Conservation (phyloP, 2,329 filamentous ascomycete species). For the Dissoconium aciculare region DNA sequence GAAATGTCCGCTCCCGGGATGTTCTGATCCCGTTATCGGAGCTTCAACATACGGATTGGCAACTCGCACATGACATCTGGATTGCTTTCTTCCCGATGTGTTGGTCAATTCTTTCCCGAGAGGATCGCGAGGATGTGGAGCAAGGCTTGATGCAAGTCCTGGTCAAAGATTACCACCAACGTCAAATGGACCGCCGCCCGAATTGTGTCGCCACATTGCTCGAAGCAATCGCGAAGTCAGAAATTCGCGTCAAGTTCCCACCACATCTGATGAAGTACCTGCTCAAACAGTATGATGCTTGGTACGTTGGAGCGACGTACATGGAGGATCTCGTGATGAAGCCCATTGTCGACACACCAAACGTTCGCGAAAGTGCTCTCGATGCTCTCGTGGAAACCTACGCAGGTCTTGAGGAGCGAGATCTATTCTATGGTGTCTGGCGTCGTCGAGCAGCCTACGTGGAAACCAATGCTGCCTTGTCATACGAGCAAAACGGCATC, state of each 20-base stretch:
- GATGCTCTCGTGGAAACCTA: constrained; percentile 94
- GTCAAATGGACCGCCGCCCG: constrained; percentile 85
- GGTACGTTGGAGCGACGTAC: constrained; percentile 87
- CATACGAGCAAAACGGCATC: constrained; percentile 97
- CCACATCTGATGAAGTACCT: constrained; percentile 93
- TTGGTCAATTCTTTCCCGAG: constrained; percentile 75
- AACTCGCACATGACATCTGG: constrained; percentile 81
- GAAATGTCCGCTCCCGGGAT: constrained; percentile 76
- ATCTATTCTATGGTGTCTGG: constrained; percentile 97
- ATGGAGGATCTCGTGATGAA: constrained; percentile 79
- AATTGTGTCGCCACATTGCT: constrained; percentile 91
- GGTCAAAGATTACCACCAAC: constrained; percentile 88
- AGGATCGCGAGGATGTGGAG: constrained; percentile 81
- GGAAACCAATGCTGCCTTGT: constrained; percentile 91
- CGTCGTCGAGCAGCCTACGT: constrained; percentile 87
- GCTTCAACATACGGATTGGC: constrained; percentile 75
- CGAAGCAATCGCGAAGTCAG: constrained; percentile 70
- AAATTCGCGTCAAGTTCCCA: constrained; percentile 79
- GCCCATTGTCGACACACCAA: constrained; percentile 68
- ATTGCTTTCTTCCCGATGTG: constrained; percentile 79
- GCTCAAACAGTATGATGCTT: constrained; percentile 84
- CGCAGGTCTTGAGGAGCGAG: constrained; percentile 77
- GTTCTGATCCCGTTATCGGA: constrained; percentile 80
- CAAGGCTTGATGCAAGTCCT: constrained; percentile 79
- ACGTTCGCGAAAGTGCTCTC: constrained; percentile 81